Evolutionary conservation across 176 grass and related monocot species (phyloP), one percentile per base, ranked within the genome.

Genomic region (Elaeis guineensis): DNA sequence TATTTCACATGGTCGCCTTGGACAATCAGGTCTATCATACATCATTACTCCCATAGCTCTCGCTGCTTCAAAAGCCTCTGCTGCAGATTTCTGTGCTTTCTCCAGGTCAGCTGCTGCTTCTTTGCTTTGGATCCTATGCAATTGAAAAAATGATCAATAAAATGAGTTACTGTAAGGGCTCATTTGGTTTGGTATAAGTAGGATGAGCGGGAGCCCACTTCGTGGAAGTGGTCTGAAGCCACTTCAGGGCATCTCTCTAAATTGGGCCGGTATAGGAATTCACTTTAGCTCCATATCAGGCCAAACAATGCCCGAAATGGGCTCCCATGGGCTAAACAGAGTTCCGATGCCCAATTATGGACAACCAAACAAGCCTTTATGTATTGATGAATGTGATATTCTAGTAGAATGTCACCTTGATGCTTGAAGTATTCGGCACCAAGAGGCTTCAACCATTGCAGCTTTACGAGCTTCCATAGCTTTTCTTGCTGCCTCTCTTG

Each of bases 361-460:
- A 17, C 22, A 63, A 53, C 51, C 3, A 30, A 57, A 9, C 54
- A 44, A 60, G 59, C 29, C 48, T 44, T 52, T 4, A 21, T 65
- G 49, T 21, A 65, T 49, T 44, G 19, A 49, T 9, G 55, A 16
- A 21, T 57, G 58, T 52, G 18, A 58, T 59, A 5, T 72, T 39
- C 35, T 58, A 21, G 3, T 26, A 77, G 64, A 61, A 3, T 73
- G 57, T 81, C 64, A 92, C 94, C 88, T 92, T 26, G 94, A 88
- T 78, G 94, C 82, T 81, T 77, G 77, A 77, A 98, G 87, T 76
- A 92, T 98, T 69, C 82, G 54, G 29, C 94, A 98, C 94, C 88
- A 98, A 19, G 94, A 92, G 54, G 79, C 88, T 72, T 98, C 94
- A 69, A 93, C 71, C 84, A 98, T 85, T 44, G 94, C 84, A 77